Base-by-base conservation (phyloP, 345 rosid genomes). In the Populus ilicifolia region DNA sequence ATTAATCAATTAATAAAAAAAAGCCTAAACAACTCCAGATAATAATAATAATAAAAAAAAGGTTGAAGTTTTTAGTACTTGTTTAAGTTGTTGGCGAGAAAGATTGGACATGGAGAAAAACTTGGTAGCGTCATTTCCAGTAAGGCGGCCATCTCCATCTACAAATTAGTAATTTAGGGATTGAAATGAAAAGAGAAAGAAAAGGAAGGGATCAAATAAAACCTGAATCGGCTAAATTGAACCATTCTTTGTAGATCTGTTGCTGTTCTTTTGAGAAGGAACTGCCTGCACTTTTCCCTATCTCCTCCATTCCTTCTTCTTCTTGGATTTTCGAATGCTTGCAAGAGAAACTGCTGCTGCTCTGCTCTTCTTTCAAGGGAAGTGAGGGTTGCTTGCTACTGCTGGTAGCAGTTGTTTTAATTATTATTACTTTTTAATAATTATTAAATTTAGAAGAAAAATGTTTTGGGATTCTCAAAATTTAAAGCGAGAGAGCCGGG, bases 31-130 rank as follows among this genome's bases (percentile, higher is more conserved):
- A 11, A 23, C 21, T 1, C 4, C 25, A 20, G 10, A 3, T 2
- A 17, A 36, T 5, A 54, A 14, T 14, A 35, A 33, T 9, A 13
- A 59, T 5, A 23, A 3, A 41, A 56, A 8, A 77, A 27, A 13
- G 14, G 18, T 25, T 5, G 3, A 52, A 6, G n/a, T 17, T 5
- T 6, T 2, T 27, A 72, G 21, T 25, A 90, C 97, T 96, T 93
- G 95, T 84, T 95, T 95, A 78, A 95, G 99, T 84, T 95, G 90
- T 64, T 84, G 92, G 17, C 99, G 97, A 77, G 96, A 88, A 75
- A 95, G 93, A 68, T 91, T 93, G 35, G 98, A 89, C 90, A 90
- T 78, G 20, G 92, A 75, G 76, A 94, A 93, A 89, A 95, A 93
- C 83, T 86, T 87, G 0, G 91, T 91, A 30, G 97, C 98, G 68